phyloP scores from a whole-genome alignment of 257 asterid species.

The Linaria vulgaris region DNA sequence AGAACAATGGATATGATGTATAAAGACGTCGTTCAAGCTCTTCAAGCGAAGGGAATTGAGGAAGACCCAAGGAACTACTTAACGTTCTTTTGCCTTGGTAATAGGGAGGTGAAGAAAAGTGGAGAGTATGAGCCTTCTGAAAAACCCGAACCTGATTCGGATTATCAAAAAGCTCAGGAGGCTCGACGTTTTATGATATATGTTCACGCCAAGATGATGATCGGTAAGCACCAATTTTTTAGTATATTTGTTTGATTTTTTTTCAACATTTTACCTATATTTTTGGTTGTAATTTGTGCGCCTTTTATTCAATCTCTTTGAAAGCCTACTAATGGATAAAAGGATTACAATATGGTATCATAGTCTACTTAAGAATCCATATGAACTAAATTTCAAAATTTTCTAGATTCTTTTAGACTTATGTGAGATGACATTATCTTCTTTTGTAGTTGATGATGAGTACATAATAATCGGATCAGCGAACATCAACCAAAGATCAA shows the following conservation, averaged over 20 bases:
- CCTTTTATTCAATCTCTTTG: no score
- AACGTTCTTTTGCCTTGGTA: slow-evolving; percentile 89
- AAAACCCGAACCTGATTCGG: slow-evolving; percentile 77
- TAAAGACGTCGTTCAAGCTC: slow-evolving; percentile 67
- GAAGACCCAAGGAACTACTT: slow-evolving; percentile 84
- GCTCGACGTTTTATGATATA: slow-evolving; percentile 98
- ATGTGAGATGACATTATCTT: neutral
- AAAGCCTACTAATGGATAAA: no score
- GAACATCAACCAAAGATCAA: slow-evolving; percentile 89
- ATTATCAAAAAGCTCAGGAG: slow-evolving; percentile 81
- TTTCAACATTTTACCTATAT: no score
- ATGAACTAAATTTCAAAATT: no score
- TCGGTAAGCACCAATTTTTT: slow-evolving; percentile 45
- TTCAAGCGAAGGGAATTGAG: slow-evolving; percentile 71
- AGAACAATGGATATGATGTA: slow-evolving; percentile 97
- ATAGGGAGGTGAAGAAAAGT: slow-evolving; percentile 73
- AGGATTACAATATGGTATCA: no score
- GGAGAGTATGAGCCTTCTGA: slow-evolving; percentile 92
- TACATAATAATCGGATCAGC: slow-evolving; percentile 90
- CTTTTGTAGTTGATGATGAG: slow-evolving; percentile 75
- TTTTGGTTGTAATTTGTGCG: no score
- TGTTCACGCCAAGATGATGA: slow-evolving; percentile 96
- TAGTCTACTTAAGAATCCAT: no score
- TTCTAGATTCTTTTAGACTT: no score
- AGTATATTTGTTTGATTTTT: neutral